These are phyloP conservation scores for Cnidoscolus chayamansa DNA, from an alignment of 441 rosid genomes.

Conservation along the genomic window DNA sequence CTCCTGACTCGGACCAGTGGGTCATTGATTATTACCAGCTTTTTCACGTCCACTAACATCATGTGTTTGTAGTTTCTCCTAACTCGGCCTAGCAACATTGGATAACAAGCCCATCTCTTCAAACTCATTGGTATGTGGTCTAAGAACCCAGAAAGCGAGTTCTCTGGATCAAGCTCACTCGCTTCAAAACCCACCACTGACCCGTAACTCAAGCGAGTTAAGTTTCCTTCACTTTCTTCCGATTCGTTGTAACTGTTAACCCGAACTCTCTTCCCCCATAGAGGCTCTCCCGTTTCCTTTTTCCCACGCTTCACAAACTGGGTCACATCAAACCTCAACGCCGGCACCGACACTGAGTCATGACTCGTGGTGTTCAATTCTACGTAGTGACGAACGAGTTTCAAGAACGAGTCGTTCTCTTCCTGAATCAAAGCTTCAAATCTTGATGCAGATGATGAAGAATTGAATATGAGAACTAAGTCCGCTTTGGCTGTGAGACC, in stretches of 20 bases:
- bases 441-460: conserved; percentile 28
- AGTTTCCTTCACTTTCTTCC: conserved; percentile 25
- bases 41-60: conserved; percentile 58
- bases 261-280: conserved; percentile 74
- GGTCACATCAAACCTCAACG: conserved; percentile 39
- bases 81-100: conserved; percentile 82
- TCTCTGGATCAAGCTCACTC: conserved; percentile 81
- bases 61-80: conserved; percentile 73
- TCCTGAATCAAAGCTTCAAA: conserved; percentile 41
- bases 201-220: conserved; percentile 58
- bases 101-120: conserved; percentile 85
- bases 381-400: conserved; percentile 37
- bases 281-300: conserved; percentile 47
- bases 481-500: conserved; percentile 64
- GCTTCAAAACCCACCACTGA: conserved; percentile 78
- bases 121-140: conserved; percentile 63
- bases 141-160: conserved; percentile 74
- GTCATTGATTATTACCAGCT: conserved; percentile 50
- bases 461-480: conserved; percentile 46
- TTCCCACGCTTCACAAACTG: conserved; percentile 47
- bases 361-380: conserved; percentile 27
- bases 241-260: conserved; percentile 24
- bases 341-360: conserved; percentile 23
- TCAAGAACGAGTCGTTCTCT: conserved; percentile 67
- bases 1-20: conserved; percentile 61